Percentiles rank a stretch among this genome's conserved stretches.
Evolutionary conservation across 2,329 filamentous ascomycete genomes (phyloP).

Genomic region (Calonectria pauciramosa): DNA sequence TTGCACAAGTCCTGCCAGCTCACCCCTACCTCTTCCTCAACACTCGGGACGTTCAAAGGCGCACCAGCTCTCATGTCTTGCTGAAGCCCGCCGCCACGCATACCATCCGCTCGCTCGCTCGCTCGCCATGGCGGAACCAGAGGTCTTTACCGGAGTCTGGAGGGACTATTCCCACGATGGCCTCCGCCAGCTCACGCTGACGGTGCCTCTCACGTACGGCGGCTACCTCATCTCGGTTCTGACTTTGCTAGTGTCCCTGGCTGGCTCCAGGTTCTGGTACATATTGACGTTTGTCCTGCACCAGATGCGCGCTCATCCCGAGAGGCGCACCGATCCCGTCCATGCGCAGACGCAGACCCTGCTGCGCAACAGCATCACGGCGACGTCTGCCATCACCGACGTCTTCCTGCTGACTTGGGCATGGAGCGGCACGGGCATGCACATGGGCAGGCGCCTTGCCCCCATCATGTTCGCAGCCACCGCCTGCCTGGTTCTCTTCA

Average conservation of each 20-base stretch:
- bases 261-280: background rate
- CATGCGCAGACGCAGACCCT: background rate
- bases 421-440: background rate
- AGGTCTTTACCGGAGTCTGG: background rate
- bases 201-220: background rate
- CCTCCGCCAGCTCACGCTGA: background rate
- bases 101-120: background rate
- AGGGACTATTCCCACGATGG: conserved; percentile 1
- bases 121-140: background rate
- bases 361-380: background rate
- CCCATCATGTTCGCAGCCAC: background rate
- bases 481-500: background rate
- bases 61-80: background rate
- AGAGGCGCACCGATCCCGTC: background rate
- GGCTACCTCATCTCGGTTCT: background rate
- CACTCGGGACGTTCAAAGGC: too few species aligned
- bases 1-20: background rate
- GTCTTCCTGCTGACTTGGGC: background rate
- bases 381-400: background rate
- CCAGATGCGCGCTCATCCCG: background rate
- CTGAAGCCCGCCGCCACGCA: background rate
- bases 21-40: too few species aligned
- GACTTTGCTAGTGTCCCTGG: background rate
- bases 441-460: background rate
- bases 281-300: background rate